phyloP scores from a whole-genome alignment of 108 stramenopile genomes.

The Aurantiochytrium sp. region DNA sequence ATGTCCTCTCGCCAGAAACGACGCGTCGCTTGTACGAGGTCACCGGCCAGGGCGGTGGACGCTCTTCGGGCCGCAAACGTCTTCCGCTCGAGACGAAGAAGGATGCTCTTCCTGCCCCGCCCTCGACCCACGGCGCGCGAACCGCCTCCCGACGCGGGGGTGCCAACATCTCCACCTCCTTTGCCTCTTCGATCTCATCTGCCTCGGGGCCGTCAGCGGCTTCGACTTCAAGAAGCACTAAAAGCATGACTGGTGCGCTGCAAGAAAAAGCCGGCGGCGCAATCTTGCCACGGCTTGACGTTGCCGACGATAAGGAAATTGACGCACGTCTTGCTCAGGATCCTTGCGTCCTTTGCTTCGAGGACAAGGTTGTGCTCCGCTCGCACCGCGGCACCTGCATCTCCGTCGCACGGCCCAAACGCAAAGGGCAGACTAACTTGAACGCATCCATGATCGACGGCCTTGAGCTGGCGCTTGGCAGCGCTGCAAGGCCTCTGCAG shows the following conservation, averaged over 20 bases:
- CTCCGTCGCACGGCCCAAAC: neutral
- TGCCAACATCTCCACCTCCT: no score
- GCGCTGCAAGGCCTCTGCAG: no score
- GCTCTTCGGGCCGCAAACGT: neutral
- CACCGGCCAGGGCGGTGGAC: neutral
- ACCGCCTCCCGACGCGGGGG: no score
- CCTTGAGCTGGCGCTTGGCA: neutral
- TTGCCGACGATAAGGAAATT: neutral
- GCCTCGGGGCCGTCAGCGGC: no score
- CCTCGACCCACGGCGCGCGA: no score
- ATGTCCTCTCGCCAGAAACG: neutral
- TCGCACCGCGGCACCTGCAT: neutral
- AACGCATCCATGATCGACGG: neutral
- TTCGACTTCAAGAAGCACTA: no score
- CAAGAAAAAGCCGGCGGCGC: neutral
- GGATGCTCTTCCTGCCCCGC: neutral
- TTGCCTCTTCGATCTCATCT: no score
- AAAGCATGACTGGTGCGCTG: neutral
- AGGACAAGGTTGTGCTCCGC: constrained; percentile 14
- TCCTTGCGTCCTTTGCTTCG: neutral
- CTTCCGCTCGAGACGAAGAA: neutral
- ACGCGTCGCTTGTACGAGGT: neutral
- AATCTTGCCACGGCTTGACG: neutral
- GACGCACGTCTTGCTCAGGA: neutral
- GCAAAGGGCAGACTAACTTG: neutral